phyloP scores from a whole-genome alignment of 1,284 basidiomycete genomes.

The Lignosus rhinocerotis region DNA sequence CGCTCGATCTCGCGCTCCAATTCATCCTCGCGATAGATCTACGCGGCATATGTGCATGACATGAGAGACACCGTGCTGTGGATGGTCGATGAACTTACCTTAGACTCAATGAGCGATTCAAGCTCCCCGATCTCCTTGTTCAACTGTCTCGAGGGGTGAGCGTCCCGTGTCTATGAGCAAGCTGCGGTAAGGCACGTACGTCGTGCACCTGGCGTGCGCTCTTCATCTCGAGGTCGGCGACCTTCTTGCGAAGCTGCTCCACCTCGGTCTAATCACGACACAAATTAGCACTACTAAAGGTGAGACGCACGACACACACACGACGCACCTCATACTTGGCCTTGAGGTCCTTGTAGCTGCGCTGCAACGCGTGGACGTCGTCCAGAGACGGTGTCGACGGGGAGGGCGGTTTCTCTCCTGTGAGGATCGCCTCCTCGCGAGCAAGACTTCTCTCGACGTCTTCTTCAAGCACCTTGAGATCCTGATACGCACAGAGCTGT shows the following conservation, averaged over 20 bases:
- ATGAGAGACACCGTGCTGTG: neutral
- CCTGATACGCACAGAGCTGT: conserved; percentile 40
- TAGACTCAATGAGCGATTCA: conserved; percentile 86
- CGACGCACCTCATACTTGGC: conserved; percentile 53
- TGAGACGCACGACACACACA: neutral
- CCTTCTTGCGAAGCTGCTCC: conserved; percentile 68
- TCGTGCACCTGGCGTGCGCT: conserved; percentile 69
- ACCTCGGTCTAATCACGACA: conserved; percentile 50
- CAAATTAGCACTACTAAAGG: neutral
- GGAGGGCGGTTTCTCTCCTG: conserved; percentile 28
- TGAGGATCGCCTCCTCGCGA: conserved; percentile 49
- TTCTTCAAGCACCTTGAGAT: conserved; percentile 72
- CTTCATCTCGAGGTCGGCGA: conserved; percentile 72
- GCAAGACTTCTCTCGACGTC: conserved; percentile 67
- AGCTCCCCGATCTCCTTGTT: conserved; percentile 91
- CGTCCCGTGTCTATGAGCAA: neutral
- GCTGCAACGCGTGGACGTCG: conserved; percentile 41
- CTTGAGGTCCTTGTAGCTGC: conserved; percentile 50
- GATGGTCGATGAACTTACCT: conserved; percentile 47
- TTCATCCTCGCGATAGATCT: conserved; percentile 94
- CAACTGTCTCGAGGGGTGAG: conserved; percentile 49
- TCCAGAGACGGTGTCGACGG: conserved; percentile 27
- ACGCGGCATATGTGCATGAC: neutral
- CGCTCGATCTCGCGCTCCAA: conserved; percentile 84
- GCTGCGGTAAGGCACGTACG: conserved; percentile 42